phyloP scores from a whole-genome alignment of 1,139 yeast species.

The Diutina rugosa region DNA sequence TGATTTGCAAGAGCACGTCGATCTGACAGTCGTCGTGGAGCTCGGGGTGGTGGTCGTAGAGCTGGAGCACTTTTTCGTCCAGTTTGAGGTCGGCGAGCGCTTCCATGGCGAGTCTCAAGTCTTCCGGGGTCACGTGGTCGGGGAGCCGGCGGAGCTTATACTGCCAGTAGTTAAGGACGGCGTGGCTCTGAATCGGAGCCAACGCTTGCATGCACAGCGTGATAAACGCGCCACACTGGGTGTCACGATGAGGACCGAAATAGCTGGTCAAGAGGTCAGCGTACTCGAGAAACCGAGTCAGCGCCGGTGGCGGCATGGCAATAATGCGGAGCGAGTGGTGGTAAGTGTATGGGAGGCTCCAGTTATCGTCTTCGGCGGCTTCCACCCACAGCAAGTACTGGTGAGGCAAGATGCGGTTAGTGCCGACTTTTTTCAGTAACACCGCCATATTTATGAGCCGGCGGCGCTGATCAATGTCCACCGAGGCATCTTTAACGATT shows the following conservation, averaged over 20 bases:
- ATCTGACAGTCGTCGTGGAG: conserved; percentile 23
- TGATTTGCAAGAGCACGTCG: conserved; percentile 30
- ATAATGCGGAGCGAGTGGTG: neutral
- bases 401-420: neutral
- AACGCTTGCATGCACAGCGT: neutral
- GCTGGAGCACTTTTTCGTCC: conserved; percentile 3
- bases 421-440: neutral
- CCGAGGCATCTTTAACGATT: neutral
- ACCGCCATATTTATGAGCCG: neutral
- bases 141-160: neutral
- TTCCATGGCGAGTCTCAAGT: conserved; percentile 5
- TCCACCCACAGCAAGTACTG: neutral
- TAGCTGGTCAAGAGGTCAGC: neutral
- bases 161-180: neutral
- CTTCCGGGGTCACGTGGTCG: conserved; percentile 1
- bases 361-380: neutral
- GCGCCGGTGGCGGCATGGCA: neutral
- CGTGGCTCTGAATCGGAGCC: neutral
- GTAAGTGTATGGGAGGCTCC: neutral
- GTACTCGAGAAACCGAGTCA: neutral
- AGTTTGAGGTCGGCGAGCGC: conserved; percentile 4
- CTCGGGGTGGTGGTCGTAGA: conserved; percentile 3
- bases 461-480: neutral
- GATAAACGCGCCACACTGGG: neutral
- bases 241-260: neutral